These are phyloP conservation scores for Fusarium gaditjirri DNA, from an alignment of 2,329 filamentous ascomycete species.

Conservation along the genomic window DNA sequence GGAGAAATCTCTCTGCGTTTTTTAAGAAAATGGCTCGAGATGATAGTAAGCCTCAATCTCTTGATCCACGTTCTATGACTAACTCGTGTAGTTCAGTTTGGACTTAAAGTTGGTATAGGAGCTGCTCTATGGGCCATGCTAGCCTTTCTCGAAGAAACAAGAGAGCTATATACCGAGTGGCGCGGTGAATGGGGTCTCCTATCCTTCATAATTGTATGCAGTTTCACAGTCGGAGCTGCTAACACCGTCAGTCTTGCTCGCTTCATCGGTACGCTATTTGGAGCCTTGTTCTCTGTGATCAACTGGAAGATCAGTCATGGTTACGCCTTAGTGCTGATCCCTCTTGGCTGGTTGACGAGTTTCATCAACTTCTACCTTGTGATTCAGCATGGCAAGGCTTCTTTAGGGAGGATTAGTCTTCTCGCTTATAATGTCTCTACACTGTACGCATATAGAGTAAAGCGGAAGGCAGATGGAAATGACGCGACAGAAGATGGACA, in stretches of 20 bases:
- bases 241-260: slow-evolving; percentile 91
- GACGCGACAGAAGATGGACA: slow-evolving; percentile 86
- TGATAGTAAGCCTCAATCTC: slow-evolving; percentile 47
- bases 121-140: slow-evolving; percentile 90
- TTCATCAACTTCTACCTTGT: slow-evolving; percentile 91
- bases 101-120: slow-evolving; percentile 91
- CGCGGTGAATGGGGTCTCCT: slow-evolving; percentile 95
- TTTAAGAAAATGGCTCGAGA: slow-evolving; percentile 58
- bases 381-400: slow-evolving; percentile 83
- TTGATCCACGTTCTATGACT: too few species aligned
- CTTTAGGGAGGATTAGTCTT: slow-evolving; percentile 92
- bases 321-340: slow-evolving; percentile 77
- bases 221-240: slow-evolving; percentile 96
- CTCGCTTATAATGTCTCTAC: slow-evolving; percentile 96
- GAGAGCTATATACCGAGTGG: slow-evolving; percentile 86
- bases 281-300: slow-evolving; percentile 77
- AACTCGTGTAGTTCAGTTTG: slow-evolving; percentile 64
- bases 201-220: slow-evolving; percentile 98
- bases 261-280: slow-evolving; percentile 86
- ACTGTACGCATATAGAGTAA: slow-evolving; percentile 91
- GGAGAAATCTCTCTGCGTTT: slow-evolving; percentile 47
- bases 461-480: slow-evolving; percentile 73
- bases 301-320: slow-evolving; percentile 83
- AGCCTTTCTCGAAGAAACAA: slow-evolving; percentile 81
- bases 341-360: slow-evolving; percentile 84